A percentile compares a stretch with the other conserved stretches of the same genome.
Evolutionary conservation across 345 rosid genomes (phyloP).

Genomic region (Cochlearia excelsa): DNA sequence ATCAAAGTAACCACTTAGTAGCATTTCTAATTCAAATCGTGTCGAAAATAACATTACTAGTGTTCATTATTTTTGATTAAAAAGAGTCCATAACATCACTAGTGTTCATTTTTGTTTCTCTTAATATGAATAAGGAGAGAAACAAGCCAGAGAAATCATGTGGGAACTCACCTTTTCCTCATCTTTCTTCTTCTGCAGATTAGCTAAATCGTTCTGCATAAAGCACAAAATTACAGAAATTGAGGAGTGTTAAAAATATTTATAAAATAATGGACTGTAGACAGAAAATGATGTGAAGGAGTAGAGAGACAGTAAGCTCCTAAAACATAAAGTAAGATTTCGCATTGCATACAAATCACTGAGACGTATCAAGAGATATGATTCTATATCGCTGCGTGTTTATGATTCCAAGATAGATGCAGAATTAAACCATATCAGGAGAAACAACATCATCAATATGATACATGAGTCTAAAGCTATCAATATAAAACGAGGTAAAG

Average conservation of each 20-base stretch:
- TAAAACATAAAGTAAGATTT: neutral
- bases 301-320: neutral
- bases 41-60: no score
- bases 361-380: neutral
- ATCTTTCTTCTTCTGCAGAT: constrained; percentile 73
- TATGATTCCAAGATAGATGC: neutral
- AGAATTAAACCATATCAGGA: constrained; percentile 11
- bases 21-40: no score
- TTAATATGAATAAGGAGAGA: neutral
- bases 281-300: neutral
- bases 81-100: no score
- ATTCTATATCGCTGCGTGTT: neutral
- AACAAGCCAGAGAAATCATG: constrained; percentile 1
- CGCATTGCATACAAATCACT: neutral
- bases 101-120: neutral
- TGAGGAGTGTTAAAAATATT: neutral
- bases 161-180: constrained; percentile 49
- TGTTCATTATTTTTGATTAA: no score
- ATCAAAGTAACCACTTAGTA: no score
- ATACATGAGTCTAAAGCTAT: neutral
- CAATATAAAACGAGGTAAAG: neutral
- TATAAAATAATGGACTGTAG: neutral
- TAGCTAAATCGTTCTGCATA: constrained; percentile 51
- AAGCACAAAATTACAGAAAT: neutral
- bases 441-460: neutral